phyloP scores from a whole-genome alignment of 2,329 filamentous ascomycete genomes.

The Claviceps sp. region DNA sequence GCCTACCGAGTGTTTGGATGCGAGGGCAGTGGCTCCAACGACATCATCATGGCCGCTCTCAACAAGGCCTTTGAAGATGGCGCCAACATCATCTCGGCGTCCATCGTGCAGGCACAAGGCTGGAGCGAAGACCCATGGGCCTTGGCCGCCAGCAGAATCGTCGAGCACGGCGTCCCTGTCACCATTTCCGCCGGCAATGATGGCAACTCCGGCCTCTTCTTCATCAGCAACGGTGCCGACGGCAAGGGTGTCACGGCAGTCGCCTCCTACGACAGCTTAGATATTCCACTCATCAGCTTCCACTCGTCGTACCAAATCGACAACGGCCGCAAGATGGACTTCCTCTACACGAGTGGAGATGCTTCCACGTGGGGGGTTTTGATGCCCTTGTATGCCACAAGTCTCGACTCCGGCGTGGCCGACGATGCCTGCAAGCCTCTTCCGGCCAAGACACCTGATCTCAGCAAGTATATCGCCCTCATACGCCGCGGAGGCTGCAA shows the following conservation, averaged over 20 bases:
- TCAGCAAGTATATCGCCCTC: constrained; percentile 39
- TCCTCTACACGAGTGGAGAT: neutral
- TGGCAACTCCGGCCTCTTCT: constrained; percentile 27
- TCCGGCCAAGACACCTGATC: constrained; percentile 34
- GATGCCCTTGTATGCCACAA: constrained; percentile 15
- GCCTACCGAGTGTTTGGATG: constrained; percentile 26
- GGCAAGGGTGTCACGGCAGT: constrained; percentile 29
- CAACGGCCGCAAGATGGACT: neutral
- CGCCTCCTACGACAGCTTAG: constrained; percentile 27
- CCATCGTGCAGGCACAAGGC: constrained; percentile 6
- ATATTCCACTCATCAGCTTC: constrained; percentile 24
- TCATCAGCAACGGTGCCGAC: constrained; percentile 23
- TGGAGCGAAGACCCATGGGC: constrained; percentile 20
- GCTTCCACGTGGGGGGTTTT: constrained; percentile 6
- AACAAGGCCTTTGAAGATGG: constrained; percentile 27
- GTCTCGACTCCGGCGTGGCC: constrained; percentile 21
- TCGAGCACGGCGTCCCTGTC: constrained; percentile 27
- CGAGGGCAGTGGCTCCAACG: constrained; percentile 16
- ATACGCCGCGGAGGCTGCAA: constrained; percentile 26
- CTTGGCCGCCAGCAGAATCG: constrained; percentile 26
- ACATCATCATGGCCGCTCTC: constrained; percentile 26
- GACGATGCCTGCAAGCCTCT: constrained; percentile 20
- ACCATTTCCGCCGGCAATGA: constrained; percentile 31
- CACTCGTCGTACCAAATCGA: constrained; percentile 23
- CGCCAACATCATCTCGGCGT: constrained; percentile 19